Conservation (phyloP, 2,329 filamentous ascomycete genomes). For the Bipolaris zeicola region DNA sequence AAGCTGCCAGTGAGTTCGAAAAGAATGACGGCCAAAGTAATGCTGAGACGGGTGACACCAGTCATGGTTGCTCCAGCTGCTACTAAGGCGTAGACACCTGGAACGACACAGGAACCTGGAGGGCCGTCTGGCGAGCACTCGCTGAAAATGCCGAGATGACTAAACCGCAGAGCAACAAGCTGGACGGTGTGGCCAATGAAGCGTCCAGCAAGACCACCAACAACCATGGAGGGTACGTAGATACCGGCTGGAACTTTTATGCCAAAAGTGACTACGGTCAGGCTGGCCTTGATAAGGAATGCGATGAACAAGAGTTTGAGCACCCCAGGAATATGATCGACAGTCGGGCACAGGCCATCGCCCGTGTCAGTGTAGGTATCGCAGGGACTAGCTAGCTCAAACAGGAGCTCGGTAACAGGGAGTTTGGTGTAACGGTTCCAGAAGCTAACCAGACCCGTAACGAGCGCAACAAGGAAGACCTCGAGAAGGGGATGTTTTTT, state of each 20-base stretch:
- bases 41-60: slow-evolving; percentile 88
- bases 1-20: slow-evolving; percentile 95
- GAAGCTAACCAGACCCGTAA: slow-evolving; percentile 85
- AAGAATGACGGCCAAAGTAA: slow-evolving; percentile 91
- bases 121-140: slow-evolving; percentile 70
- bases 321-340: slow-evolving; percentile 78
- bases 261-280: slow-evolving; percentile 91
- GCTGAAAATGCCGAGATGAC: slow-evolving; percentile 74
- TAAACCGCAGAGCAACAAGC: slow-evolving; percentile 75
- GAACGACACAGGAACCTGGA: slow-evolving; percentile 85
- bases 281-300: slow-evolving; percentile 84
- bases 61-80: slow-evolving; percentile 98
- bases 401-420: slow-evolving; percentile 86
- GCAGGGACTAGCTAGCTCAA: slow-evolving; percentile 90
- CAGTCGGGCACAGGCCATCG: slow-evolving; percentile 78
- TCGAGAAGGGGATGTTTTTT: slow-evolving; percentile 85
- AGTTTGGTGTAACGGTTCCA: slow-evolving; percentile 93
- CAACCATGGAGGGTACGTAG: slow-evolving; percentile 98
- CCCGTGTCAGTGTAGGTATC: slow-evolving; percentile 68
- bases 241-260: slow-evolving; percentile 97
- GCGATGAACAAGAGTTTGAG: slow-evolving; percentile 74
- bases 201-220: slow-evolving; percentile 88
- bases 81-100: slow-evolving; percentile 94
- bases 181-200: slow-evolving; percentile 86
- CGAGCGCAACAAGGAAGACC: slow-evolving; percentile 81